Evolutionary conservation across 495 filamentous ascomycete genomes (phyloP).

Genomic region (Penicillium argentinense): DNA sequence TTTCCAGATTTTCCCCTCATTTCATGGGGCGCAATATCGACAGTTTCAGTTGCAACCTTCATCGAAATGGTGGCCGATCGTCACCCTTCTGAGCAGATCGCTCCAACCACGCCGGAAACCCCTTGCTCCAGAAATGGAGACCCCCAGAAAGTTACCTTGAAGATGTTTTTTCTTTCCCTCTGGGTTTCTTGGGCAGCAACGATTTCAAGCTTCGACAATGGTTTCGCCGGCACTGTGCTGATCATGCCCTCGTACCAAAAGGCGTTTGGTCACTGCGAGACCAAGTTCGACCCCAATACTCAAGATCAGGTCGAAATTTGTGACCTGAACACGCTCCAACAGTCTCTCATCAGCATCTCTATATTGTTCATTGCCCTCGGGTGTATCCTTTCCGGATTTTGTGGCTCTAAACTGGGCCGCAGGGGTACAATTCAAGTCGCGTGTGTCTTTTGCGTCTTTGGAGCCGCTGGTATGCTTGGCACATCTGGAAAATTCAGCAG

Average conservation of each 20-base stretch:
- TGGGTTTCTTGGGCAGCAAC: slow-evolving; percentile 28
- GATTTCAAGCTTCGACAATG: slow-evolving; percentile 29
- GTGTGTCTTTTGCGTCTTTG: slow-evolving; percentile 17
- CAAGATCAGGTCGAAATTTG: slow-evolving; percentile 8
- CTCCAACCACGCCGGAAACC: neutral
- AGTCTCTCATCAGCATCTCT: slow-evolving; percentile 28
- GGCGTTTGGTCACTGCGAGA: slow-evolving; percentile 25
- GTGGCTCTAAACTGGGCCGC: slow-evolving; percentile 21
- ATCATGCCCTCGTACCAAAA: slow-evolving; percentile 29
- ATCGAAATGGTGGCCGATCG: neutral
- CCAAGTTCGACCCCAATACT: slow-evolving; percentile 12
- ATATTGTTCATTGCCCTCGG: slow-evolving; percentile 27
- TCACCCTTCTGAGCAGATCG: neutral
- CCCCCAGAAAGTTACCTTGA: neutral
- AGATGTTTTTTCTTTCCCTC: slow-evolving; percentile 26
- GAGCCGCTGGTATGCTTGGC: slow-evolving; percentile 27
- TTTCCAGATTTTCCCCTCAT: too few species aligned
- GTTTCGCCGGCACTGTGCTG: slow-evolving; percentile 24
- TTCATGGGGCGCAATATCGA: too few species aligned
- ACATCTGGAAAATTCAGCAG: slow-evolving; percentile 21
- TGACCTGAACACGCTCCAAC: slow-evolving; percentile 24
- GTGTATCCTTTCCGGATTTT: slow-evolving; percentile 20
- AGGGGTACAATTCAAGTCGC: slow-evolving; percentile 20
- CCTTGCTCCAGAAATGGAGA: neutral
- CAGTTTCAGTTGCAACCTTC: too few species aligned